phyloP scores from a whole-genome alignment of 768 basidiomycete species.

The Stropharia rugosoannulata region DNA sequence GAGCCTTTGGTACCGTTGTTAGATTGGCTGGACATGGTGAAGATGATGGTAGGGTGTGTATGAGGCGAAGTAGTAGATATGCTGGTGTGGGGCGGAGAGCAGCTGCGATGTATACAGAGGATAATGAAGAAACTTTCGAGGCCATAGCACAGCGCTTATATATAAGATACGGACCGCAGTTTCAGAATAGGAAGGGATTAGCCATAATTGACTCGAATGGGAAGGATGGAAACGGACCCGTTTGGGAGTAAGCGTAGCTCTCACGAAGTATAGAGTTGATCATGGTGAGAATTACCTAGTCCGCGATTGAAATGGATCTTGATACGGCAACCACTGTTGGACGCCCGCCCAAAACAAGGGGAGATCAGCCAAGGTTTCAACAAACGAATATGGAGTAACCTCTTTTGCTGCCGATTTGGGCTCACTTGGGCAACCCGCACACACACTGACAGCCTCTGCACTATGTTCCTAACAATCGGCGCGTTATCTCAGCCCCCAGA shows the following conservation, averaged over 20 bases:
- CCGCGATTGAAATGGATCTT: conserved; percentile 30
- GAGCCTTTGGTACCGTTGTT: conserved; percentile 33
- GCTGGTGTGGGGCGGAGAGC: conserved; percentile 7
- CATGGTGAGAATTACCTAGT: conserved; percentile 24
- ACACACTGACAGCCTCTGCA: conserved; percentile 14
- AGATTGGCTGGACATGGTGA: conserved; percentile 39
- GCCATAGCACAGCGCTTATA: conserved; percentile 22
- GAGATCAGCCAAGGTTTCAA: conserved; percentile 34
- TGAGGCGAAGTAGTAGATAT: conserved; percentile 7
- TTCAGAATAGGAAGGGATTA: conserved; percentile 31
- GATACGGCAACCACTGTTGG: conserved; percentile 32
- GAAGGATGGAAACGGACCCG: conserved; percentile 25
- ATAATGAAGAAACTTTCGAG: conserved; percentile 32
- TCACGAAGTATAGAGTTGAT: conserved; percentile 25
- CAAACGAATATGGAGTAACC: conserved; percentile 29
- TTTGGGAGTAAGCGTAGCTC: conserved; percentile 23
- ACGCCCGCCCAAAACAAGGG: conserved; percentile 33
- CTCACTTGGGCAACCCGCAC: conserved; percentile 21
- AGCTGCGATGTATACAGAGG: conserved; percentile 14
- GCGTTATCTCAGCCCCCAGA: conserved; percentile 28
- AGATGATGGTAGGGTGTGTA: conserved; percentile 3
- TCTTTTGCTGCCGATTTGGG: conserved; percentile 20
- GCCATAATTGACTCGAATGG: conserved; percentile 42
- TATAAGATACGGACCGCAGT: conserved; percentile 28
- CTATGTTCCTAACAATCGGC: conserved; percentile 33